Percentiles rank a stretch among this genome's conserved stretches.
Conservation (phyloP, 139 green algal genomes). For the Chlamydomonas sphaeroides region DNA sequence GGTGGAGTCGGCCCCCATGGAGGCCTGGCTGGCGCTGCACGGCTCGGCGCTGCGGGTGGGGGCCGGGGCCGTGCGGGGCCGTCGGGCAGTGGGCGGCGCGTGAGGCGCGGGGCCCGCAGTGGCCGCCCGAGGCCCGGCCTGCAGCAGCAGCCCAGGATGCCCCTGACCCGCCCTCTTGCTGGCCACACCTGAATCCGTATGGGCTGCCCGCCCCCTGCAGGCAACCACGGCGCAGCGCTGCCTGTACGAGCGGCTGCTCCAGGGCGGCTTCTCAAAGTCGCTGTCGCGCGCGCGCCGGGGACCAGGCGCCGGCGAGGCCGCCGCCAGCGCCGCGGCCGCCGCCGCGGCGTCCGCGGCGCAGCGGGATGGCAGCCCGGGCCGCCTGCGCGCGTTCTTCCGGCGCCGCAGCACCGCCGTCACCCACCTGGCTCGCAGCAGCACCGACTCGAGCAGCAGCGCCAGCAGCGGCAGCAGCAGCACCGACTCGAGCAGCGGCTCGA, state of each 20-base stretch:
- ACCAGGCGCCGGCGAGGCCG: background rate
- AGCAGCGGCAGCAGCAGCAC: background rate
- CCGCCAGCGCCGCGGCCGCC: constrained; percentile 2
- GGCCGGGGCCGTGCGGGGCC: too few species aligned
- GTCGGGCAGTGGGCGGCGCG: too few species aligned
- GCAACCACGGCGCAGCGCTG: constrained; percentile 59
- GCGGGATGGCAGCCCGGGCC: background rate
- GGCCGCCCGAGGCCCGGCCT: too few species aligned
- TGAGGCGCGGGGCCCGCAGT: too few species aligned
- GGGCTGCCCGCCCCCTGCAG: too few species aligned
- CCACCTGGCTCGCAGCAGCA: too few species aligned
- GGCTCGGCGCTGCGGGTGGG: background rate
- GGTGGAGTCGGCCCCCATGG: background rate
- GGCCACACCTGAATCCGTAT: too few species aligned
- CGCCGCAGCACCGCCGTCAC: background rate
- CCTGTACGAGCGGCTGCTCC: constrained; percentile 67
- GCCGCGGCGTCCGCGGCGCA: background rate
- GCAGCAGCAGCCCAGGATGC: too few species aligned
- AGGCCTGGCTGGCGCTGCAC: background rate
- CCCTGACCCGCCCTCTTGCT: too few species aligned
- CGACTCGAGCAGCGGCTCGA: background rate
- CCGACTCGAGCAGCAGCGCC: background rate
- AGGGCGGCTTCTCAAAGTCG: too few species aligned
- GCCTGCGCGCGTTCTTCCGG: background rate
- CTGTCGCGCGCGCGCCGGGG: background rate